phyloP scores from a whole-genome alignment of 371 early-diverging fungal species.

The Circinella minor region DNA sequence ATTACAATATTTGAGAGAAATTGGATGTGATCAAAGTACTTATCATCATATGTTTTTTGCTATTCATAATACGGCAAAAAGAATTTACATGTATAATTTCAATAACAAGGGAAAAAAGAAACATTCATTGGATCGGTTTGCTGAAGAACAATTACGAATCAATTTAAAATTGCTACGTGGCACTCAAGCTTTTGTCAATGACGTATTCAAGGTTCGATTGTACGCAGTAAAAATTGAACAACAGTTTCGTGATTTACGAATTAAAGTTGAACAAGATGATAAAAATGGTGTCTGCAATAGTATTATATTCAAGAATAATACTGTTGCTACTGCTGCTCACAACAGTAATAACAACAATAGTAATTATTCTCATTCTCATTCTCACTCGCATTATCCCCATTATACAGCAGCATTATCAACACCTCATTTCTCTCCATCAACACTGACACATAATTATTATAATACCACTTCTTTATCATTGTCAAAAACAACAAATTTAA shows the following conservation, averaged over 20 bases:
- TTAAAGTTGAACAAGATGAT: not conserved
- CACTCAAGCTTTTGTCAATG: constrained; percentile 47
- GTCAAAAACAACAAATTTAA: not conserved
- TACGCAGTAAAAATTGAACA: constrained; percentile 50
- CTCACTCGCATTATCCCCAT: no score
- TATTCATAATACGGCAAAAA: constrained; percentile 46
- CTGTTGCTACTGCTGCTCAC: no score
- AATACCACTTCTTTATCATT: not conserved
- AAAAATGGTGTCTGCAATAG: not conserved
- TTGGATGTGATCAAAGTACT: constrained; percentile 55
- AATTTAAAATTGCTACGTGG: constrained; percentile 41
- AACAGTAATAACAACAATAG: no score
- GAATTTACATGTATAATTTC: constrained; percentile 23
- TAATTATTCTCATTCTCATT: no score
- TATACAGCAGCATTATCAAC: not conserved
- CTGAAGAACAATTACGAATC: constrained; percentile 39
- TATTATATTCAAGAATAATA: not conserved
- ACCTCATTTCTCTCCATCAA: not conserved
- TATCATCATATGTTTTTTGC: constrained; percentile 58
- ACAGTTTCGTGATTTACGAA: constrained; percentile 25
- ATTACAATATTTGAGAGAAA: constrained; percentile 31
- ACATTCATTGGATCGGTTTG: constrained; percentile 9
- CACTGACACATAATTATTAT: no score
- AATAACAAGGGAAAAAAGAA: no score
- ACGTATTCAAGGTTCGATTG: constrained; percentile 47